Evolutionary conservation across 2,329 filamentous ascomycete genomes (phyloP).

Genomic region (Alternaria gansuensis): DNA sequence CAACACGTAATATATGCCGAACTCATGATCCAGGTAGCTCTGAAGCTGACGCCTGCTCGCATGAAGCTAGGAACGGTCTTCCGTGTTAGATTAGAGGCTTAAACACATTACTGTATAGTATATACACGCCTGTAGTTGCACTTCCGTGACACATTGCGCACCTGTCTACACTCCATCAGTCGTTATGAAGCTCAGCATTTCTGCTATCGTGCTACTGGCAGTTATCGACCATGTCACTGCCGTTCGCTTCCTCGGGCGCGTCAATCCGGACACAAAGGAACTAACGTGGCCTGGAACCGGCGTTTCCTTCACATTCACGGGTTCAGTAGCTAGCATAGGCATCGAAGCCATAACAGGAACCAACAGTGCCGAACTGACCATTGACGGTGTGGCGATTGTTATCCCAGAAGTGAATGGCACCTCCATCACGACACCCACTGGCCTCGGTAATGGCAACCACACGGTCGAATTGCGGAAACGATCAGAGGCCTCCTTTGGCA

Average conservation of each 20-base stretch:
- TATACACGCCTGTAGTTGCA: not conserved
- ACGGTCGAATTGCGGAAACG: conserved; percentile 53
- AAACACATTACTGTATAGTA: not conserved
- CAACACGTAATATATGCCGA: not conserved
- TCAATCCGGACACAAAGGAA: conserved; percentile 56
- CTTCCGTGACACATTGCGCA: not conserved
- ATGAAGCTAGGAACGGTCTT: not conserved
- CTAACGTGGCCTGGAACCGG: conserved; percentile 59
- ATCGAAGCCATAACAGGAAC: conserved; percentile 45
- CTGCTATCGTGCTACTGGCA: conserved; percentile 8
- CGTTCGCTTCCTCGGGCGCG: conserved; percentile 48
- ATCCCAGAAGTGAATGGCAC: conserved; percentile 44
- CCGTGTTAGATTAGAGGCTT: not conserved
- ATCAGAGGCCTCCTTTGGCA: conserved; percentile 51
- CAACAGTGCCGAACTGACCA: conserved; percentile 48
- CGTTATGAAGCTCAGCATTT: conserved; percentile 4
- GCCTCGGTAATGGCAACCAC: conserved; percentile 48
- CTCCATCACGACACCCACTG: conserved; percentile 43
- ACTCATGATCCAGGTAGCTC: not conserved
- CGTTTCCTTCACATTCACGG: conserved; percentile 55
- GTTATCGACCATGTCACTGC: conserved; percentile 10
- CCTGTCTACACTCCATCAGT: not conserved
- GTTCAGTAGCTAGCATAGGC: conserved; percentile 52
- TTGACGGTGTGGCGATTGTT: conserved; percentile 42
- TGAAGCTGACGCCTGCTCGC: not conserved